Evolutionary conservation across 2,329 filamentous ascomycete genomes (phyloP), one percentile per base, ranked within the genome.

Genomic region (Aspergillus vadensis): DNA sequence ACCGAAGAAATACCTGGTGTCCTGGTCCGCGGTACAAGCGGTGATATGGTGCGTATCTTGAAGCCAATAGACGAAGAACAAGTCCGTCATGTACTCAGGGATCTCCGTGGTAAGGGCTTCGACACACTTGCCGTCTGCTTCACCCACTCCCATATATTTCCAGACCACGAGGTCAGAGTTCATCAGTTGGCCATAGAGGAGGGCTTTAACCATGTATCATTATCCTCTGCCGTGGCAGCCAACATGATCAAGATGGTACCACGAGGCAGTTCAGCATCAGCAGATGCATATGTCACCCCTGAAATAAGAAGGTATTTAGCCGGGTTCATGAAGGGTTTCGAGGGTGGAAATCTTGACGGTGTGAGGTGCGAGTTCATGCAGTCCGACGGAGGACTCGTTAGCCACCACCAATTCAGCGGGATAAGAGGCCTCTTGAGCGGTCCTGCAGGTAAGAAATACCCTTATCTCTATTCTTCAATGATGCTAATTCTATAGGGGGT

Each of bases 121-220:
- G 66, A 74, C 7, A 76, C 74, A 1, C 56, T 78, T 36, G 76
- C 74, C 0, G 70, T 79, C 8, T 72, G 70, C 5, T 70, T 96
- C 59, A 91, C 95, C 85, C 91, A 96, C 72, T 90, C 89, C 2
- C 96, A 95, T 72, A 93, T 91, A 1, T 96, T 90, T 69, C 91
- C 91, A 1, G 85, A 91, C 47, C 92, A 96, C 69, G 92, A 96
- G 71, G 85, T 86, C 0, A 71, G 90, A 38, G 83, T 96, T n/a
- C 91, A 90, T 27, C 83, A 81, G 62, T 80, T 96, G 55, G 91
- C 91, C 1, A 82, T 81, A 61, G 88, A 93, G 10, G 86, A 96
- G 61, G 92, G 92, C 1, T 92, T 93, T 70, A 77, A 38, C 2
- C 58, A 84, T 72, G 87, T 95, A 60, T 91, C 89, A 39, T 80